These are phyloP conservation scores for Spathaspora girioi DNA, from an alignment of 805 yeast genomes.

Conservation along the genomic window DNA sequence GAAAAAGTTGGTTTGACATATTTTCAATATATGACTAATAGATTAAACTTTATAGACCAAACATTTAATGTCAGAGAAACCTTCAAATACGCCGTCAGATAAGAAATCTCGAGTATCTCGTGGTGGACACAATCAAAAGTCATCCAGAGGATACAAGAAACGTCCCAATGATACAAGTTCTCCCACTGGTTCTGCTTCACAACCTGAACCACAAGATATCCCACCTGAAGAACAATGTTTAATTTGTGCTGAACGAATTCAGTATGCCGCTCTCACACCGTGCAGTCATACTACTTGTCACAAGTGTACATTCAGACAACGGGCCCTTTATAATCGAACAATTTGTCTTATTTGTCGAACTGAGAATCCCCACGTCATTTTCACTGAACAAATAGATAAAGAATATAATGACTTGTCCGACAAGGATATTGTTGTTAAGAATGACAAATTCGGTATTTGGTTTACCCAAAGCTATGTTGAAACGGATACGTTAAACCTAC, in stretches of 20 bases:
- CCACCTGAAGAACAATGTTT: conserved; percentile 56
- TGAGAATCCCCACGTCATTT: conserved; percentile 54
- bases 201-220: conserved; percentile 19
- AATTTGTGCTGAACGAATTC: conserved; percentile 75
- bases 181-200: neutral
- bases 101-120: neutral
- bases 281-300: conserved; percentile 88
- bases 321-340: conserved; percentile 72
- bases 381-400: conserved; percentile 45
- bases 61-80: neutral
- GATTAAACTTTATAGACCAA: neutral
- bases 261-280: conserved; percentile 66
- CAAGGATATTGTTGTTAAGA: conserved; percentile 26
- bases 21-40: too few relatives aligned
- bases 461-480: conserved; percentile 55
- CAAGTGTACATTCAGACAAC: conserved; percentile 73
- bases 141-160: neutral
- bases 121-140: neutral
- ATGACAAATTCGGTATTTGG: conserved; percentile 49
- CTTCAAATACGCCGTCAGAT: neutral
- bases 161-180: conserved; percentile 1
- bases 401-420: conserved; percentile 35
- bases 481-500: conserved; percentile 46
- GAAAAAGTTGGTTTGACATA: neutral
- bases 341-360: conserved; percentile 84